Evolutionary conservation across 2,329 filamentous ascomycete species (phyloP).

Genomic region (Cercospora sp.): DNA sequence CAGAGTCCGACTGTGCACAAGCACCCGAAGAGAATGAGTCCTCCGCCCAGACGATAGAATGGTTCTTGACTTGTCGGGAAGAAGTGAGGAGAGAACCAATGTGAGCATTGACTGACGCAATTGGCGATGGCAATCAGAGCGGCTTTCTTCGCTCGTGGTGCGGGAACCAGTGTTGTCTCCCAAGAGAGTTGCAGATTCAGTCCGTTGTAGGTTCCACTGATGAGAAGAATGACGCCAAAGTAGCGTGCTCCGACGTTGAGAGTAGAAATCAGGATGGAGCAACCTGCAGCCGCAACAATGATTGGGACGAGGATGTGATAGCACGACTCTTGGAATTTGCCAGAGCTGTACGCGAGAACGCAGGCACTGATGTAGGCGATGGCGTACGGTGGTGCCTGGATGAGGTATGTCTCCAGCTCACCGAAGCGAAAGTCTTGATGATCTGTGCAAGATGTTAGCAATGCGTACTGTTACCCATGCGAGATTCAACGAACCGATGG

Average conservation of each 20-base stretch:
- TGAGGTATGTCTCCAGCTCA: slow-evolving; percentile 41
- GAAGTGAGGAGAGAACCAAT: slow-evolving; percentile 50
- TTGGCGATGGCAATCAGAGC: slow-evolving; percentile 49
- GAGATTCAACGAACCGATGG: slow-evolving; percentile 30
- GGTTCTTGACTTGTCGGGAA: slow-evolving; percentile 22
- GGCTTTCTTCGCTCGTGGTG: slow-evolving; percentile 45
- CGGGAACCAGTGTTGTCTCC: slow-evolving; percentile 38
- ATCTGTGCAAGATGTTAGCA: background rate
- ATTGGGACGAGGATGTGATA: slow-evolving; percentile 23
- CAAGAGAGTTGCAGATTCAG: background rate
- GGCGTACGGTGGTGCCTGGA: slow-evolving; percentile 46
- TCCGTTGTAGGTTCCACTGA: slow-evolving; percentile 42
- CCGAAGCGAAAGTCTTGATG: slow-evolving; percentile 10
- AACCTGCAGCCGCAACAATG: slow-evolving; percentile 30
- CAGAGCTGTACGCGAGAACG: slow-evolving; percentile 34
- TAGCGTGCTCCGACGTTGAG: slow-evolving; percentile 38
- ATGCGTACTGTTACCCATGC: background rate
- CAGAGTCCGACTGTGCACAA: slow-evolving; percentile 17
- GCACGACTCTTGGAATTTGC: slow-evolving; percentile 36
- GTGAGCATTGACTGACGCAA: slow-evolving; percentile 43
- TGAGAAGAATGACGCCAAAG: slow-evolving; percentile 37
- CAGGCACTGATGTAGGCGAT: slow-evolving; percentile 36
- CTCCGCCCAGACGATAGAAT: background rate
- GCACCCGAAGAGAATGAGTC: background rate
- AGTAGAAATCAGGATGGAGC: slow-evolving; percentile 36